Percentiles rank a stretch among this genome's conserved stretches.
Conservation (phyloP, 2,329 filamentous ascomycete genomes). For the Proliferodiscus dingleyae region DNA sequence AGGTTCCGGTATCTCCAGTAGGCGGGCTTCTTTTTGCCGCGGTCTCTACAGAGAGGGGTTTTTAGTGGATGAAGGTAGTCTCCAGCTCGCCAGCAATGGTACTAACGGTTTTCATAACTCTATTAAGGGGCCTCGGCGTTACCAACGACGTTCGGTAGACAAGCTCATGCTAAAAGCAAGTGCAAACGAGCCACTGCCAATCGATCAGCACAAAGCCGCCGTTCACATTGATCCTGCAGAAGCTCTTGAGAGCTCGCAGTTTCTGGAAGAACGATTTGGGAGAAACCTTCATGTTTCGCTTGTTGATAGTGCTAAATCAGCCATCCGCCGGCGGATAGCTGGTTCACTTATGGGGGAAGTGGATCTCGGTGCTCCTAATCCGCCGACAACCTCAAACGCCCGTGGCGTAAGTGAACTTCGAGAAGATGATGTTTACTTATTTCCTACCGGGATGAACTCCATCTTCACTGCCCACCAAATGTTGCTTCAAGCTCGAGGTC, state of each 20-base stretch:
- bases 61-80: constrained; percentile 44
- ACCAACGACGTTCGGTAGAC: constrained; percentile 60
- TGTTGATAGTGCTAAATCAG: constrained; percentile 75
- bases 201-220: neutral
- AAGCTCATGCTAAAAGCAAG: constrained; percentile 25
- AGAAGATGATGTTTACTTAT: constrained; percentile 85
- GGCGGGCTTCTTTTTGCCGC: constrained; percentile 85
- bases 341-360: constrained; percentile 73
- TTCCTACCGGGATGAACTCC: constrained; percentile 87
- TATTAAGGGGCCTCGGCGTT: constrained; percentile 70
- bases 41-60: constrained; percentile 66
- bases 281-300: constrained; percentile 80
- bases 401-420: constrained; percentile 61
- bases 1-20: constrained; percentile 86
- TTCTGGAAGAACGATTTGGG: constrained; percentile 91
- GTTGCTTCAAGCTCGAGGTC: constrained; percentile 59
- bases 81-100: constrained; percentile 16
- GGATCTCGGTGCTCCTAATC: constrained; percentile 56
- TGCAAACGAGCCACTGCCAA: constrained; percentile 1
- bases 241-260: constrained; percentile 64
- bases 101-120: constrained; percentile 22
- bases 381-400: constrained; percentile 44
- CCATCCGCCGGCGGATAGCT: constrained; percentile 81
- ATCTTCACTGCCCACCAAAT: constrained; percentile 85
- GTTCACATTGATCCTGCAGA: constrained; percentile 22